phyloP scores from a whole-genome alignment of 2,329 filamentous ascomycete genomes.

The Cordyceps cicadae region DNA sequence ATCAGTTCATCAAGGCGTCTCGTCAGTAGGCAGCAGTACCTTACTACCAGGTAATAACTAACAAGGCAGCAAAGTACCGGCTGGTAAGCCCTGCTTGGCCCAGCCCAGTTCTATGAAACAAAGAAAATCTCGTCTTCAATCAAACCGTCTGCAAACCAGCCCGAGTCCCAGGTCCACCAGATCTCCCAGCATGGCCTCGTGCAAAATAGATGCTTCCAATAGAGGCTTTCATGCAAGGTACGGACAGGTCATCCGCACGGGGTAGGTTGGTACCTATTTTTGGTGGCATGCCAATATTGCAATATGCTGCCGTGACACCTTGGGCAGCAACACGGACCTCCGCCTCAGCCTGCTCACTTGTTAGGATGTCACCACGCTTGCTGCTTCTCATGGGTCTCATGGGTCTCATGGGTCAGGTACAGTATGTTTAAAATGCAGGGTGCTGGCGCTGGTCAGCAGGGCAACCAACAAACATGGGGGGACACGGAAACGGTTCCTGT shows the following conservation, averaged over 20 bases:
- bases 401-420: background rate
- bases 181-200: background rate
- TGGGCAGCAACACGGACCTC: background rate
- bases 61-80: too few species aligned
- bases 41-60: too few species aligned
- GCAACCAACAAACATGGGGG: slow-evolving; percentile 1
- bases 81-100: background rate
- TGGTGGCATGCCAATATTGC: background rate
- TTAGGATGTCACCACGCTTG: background rate
- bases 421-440: background rate
- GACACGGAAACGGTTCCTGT: background rate
- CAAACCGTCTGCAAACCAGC: background rate
- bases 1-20: too few species aligned
- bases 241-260: background rate
- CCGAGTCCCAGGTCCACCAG: background rate
- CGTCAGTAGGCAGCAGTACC: too few species aligned
- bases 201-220: background rate
- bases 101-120: background rate
- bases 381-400: background rate
- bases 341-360: background rate
- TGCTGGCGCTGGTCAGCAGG: background rate
- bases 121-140: background rate
- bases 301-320: background rate
- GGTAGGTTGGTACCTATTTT: too few species aligned
- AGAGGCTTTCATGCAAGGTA: background rate